Base-by-base conservation (phyloP, 169 alveolate species). In the Cryptosporidium bovis region DNA sequence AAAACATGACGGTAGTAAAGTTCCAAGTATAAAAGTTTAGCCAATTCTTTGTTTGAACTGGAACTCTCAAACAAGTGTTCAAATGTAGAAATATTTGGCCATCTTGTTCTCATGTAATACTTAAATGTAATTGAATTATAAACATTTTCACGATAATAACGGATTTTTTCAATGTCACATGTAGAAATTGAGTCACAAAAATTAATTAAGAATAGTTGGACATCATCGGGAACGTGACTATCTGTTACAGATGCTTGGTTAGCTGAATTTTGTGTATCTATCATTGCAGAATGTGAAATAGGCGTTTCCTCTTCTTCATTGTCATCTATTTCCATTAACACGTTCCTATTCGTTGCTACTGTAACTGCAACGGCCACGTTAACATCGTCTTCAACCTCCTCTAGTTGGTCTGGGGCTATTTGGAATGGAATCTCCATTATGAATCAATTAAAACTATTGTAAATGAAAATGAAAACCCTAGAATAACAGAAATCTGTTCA, bases 1-100 rank as follows among this genome's bases (percentile, higher is more conserved):
- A 77, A 77, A 29, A 77, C 69, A 51, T 77, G 87, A 77, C 87
- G 87, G 56, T 77, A 77, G 50, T 77, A 77, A 27, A 44, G 87
- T 18, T 77, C 87, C 36, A 36, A 44, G 36, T 77, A 77, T 15
- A 77, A 50, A 6, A 77, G 51, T 48, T 29, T 77, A 20, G 65
- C 44, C 31, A 77, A 13, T 51, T 60, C 71, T 2, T 55, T 58
- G 64, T 36, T 29, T 24, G 50, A 58, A 56, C 40, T 12, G n/a
- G 55, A 60, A 50, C 51, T 60, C 24, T 77, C 77, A 46, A 77
- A 40, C 40, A 77, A 60, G 31, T 36, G 18, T 15, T 77, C 87
- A 4, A 77, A 68, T 36, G 64, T 20, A 29, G 87, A 77, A 48
- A 56, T 33, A n/a, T 29, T 60, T 29, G 87, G 87, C 87, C 87